Evolutionary conservation across 805 yeast species (phyloP).

Genomic region (Metahyphopichia silvanorum): DNA sequence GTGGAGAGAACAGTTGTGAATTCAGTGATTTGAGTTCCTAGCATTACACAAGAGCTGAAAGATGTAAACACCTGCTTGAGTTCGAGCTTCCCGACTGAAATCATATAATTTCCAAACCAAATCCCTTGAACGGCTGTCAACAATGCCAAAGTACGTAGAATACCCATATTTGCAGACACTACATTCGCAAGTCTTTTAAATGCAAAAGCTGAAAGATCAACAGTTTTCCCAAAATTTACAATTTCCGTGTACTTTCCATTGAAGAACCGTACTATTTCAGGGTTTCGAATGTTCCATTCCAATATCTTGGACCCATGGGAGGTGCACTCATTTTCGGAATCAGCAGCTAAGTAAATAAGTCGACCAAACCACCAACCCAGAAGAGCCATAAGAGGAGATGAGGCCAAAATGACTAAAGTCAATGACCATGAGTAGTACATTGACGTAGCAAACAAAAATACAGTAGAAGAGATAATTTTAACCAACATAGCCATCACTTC

Average conservation of each 20-base stretch:
- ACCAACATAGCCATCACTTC: constrained; percentile 60
- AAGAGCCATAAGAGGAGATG: constrained; percentile 63
- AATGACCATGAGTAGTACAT: constrained; percentile 82
- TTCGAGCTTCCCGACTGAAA: constrained; percentile 44
- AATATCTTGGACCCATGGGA: constrained; percentile 56
- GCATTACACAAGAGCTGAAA: constrained; percentile 72
- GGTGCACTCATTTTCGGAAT: constrained; percentile 54
- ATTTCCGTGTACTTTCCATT: constrained; percentile 56
- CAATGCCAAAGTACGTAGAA: constrained; percentile 55
- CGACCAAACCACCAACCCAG: constrained; percentile 50
- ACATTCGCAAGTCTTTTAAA: constrained; percentile 46
- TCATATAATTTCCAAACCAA: constrained; percentile 81
- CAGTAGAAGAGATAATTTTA: constrained; percentile 50
- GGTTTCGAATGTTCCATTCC: constrained; percentile 67
- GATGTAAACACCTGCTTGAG: constrained; percentile 75
- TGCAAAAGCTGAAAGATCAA: constrained; percentile 31
- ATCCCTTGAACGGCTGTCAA: constrained; percentile 87
- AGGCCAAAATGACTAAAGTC: constrained; percentile 71
- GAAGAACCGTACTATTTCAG: constrained; percentile 58
- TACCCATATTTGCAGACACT: constrained; percentile 53
- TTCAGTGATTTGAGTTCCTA: constrained; percentile 59
- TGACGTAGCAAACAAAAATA: constrained; percentile 59
- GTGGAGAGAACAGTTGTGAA: constrained; percentile 56
- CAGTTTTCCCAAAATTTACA: constrained; percentile 35
- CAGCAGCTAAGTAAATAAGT: constrained; percentile 47